These are phyloP conservation scores for Drechmeria coniospora DNA, from an alignment of 2,329 filamentous ascomycete species.

Conservation along the genomic window DNA sequence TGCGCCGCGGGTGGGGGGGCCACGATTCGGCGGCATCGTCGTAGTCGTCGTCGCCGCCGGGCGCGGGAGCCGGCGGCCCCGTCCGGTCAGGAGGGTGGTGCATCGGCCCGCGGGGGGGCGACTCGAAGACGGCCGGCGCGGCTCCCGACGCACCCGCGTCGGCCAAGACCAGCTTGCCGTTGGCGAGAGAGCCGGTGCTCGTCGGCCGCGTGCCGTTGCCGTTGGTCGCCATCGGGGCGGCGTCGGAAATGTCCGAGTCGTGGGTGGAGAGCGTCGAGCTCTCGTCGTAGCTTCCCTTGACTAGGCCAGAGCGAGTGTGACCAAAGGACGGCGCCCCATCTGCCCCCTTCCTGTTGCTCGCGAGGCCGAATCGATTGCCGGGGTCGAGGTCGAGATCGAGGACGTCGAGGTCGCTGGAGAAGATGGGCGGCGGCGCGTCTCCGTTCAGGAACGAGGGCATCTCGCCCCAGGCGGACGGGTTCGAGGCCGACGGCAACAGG, in stretches of 20 bases:
- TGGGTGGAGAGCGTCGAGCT: conserved; percentile 37
- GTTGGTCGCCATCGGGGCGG: conserved; percentile 25
- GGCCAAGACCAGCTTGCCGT: conserved; percentile 30
- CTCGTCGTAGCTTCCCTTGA: conserved; percentile 38
- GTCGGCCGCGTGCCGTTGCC: conserved; percentile 27
- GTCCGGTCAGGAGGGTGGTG: conserved; percentile 18
- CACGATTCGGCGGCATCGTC: background rate
- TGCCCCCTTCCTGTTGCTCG: conserved; percentile 16
- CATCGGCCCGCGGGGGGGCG: too few species aligned
- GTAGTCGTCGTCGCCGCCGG: conserved; percentile 8
- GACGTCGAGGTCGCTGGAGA: conserved; percentile 24
- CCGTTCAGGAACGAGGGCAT: conserved; percentile 42
- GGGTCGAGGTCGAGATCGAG: conserved; percentile 30
- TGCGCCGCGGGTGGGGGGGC: background rate
- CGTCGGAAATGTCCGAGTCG: conserved; percentile 35
- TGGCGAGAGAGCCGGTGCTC: conserved; percentile 44
- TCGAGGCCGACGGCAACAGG: too few species aligned
- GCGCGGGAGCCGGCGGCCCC: conserved; percentile 7
- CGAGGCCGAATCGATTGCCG: conserved; percentile 20
- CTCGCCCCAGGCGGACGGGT: conserved; percentile 9
- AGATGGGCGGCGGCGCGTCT: conserved; percentile 26
- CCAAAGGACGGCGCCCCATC: conserved; percentile 21
- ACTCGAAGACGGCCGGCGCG: too few species aligned
- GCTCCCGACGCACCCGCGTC: conserved; percentile 14
- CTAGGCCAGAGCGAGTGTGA: conserved; percentile 28